Percentiles rank a stretch among this genome's conserved stretches.
Evolutionary conservation across 2,329 filamentous ascomycete species (phyloP).

Genomic region (Aspergillus pseudoviridinutans): DNA sequence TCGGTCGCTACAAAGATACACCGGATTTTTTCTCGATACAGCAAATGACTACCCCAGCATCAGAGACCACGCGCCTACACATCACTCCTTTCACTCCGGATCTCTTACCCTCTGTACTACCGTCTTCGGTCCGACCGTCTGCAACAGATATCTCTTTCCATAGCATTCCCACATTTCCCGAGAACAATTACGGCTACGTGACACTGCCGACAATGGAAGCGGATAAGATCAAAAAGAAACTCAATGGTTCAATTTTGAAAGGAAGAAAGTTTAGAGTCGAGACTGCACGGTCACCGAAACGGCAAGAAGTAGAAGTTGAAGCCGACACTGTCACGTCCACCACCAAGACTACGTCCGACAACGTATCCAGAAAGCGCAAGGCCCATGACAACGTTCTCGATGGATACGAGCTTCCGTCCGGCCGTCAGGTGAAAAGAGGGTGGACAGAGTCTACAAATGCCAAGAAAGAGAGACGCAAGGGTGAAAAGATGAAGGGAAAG

Average conservation of each 20-base stretch:
- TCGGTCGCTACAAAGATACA: neutral
- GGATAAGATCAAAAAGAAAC: slow-evolving; percentile 84
- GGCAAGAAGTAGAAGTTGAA: slow-evolving; percentile 39
- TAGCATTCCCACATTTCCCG: slow-evolving; percentile 78
- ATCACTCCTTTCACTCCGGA: slow-evolving; percentile 80
- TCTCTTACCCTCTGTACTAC: slow-evolving; percentile 68
- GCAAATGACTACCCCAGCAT: slow-evolving; percentile 18
- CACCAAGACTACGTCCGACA: slow-evolving; percentile 38
- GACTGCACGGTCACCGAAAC: slow-evolving; percentile 66
- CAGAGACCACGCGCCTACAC: slow-evolving; percentile 60
- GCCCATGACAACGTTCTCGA: slow-evolving; percentile 53
- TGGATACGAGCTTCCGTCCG: slow-evolving; percentile 68
- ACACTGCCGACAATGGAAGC: slow-evolving; percentile 78
- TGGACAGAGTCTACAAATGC: slow-evolving; percentile 68
- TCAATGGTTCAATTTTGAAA: slow-evolving; percentile 80
- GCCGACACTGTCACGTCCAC: slow-evolving; percentile 22
- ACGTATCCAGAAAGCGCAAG: slow-evolving; percentile 47
- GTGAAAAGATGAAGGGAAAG: slow-evolving; percentile 49
- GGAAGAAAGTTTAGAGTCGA: slow-evolving; percentile 83
- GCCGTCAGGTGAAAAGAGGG: slow-evolving; percentile 78
- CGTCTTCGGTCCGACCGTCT: slow-evolving; percentile 59
- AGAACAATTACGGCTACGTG: slow-evolving; percentile 84
- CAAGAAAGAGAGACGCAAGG: slow-evolving; percentile 42
- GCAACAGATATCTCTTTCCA: slow-evolving; percentile 88
- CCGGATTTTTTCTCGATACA: neutral